These are phyloP conservation scores for Pyricularia grisea DNA, from an alignment of 2,329 filamentous ascomycete species.

Conservation along the genomic window DNA sequence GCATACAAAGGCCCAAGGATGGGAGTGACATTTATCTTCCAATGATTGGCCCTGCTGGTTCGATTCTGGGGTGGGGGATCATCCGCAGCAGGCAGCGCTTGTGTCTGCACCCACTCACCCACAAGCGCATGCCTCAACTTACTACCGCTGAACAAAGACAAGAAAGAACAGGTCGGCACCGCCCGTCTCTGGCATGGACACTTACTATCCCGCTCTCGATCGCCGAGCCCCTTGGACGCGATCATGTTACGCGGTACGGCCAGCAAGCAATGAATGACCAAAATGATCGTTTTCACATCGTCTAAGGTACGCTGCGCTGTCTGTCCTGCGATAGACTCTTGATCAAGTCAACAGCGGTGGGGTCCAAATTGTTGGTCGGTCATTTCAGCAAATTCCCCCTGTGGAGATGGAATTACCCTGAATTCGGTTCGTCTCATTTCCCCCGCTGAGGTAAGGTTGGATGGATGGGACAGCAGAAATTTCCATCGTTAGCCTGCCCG, in stretches of 20 bases:
- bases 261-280: neutral
- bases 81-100: neutral
- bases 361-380: neutral
- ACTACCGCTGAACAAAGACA: too few relatives aligned
- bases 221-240: neutral
- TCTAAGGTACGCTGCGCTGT: neutral
- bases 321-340: too few relatives aligned
- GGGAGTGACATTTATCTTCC: neutral
- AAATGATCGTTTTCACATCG: neutral
- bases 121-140: too few relatives aligned
- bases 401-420: neutral
- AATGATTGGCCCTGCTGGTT: neutral
- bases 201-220: neutral
- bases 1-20: neutral
- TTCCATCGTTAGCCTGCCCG: neutral
- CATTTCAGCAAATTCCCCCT: neutral
- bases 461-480: neutral
- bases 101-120: neutral
- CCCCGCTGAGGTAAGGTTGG: neutral
- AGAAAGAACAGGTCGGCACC: neutral
- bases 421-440: neutral
- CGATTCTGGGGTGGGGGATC: neutral
- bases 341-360: neutral
- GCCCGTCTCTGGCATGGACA: neutral
- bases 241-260: neutral